phyloP scores from a whole-genome alignment of 345 rosid genomes.

The Physaria fendleri region DNA sequence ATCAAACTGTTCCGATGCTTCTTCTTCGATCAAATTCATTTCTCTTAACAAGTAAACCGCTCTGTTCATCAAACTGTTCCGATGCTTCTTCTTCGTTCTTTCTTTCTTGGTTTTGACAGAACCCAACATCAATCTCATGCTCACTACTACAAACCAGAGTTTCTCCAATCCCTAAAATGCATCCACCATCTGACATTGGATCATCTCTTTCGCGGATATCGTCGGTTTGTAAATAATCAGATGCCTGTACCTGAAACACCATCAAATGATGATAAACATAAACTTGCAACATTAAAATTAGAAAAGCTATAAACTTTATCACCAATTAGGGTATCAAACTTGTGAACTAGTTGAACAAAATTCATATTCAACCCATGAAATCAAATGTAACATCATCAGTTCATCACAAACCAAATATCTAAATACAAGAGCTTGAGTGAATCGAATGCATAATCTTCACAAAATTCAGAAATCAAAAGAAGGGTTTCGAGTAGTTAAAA shows the following conservation, averaged over 20 bases:
- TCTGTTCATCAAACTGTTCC: slow-evolving; percentile 30
- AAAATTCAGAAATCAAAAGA: neutral
- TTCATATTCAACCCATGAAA: neutral
- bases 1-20: slow-evolving; percentile 23
- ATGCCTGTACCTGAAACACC: slow-evolving; percentile 16
- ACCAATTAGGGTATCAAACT: neutral
- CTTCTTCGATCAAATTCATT: slow-evolving; percentile 40
- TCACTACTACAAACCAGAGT: slow-evolving; percentile 31
- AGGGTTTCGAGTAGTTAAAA: neutral
- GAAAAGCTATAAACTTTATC: slow-evolving; percentile 5
- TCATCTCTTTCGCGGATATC: slow-evolving; percentile 29
- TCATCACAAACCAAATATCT: neutral
- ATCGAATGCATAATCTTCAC: neutral
- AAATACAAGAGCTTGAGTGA: slow-evolving; percentile 5
- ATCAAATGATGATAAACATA: neutral
- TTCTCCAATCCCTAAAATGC: slow-evolving; percentile 24
- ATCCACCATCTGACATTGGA: slow-evolving; percentile 28
- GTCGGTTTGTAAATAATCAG: slow-evolving; percentile 33
- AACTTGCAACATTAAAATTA: neutral
- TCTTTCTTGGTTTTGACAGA: slow-evolving; percentile 12
- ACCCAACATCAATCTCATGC: slow-evolving; percentile 34
- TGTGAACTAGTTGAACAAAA: neutral
- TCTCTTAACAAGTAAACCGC: slow-evolving; percentile 29
- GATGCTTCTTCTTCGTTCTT: slow-evolving; percentile 23
- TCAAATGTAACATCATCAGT: neutral